Percentiles rank a stretch among this genome's conserved stretches.
These are phyloP conservation scores for Leucocoprinus leucothites DNA, from an alignment of 768 basidiomycete genomes.

Conservation along the genomic window DNA sequence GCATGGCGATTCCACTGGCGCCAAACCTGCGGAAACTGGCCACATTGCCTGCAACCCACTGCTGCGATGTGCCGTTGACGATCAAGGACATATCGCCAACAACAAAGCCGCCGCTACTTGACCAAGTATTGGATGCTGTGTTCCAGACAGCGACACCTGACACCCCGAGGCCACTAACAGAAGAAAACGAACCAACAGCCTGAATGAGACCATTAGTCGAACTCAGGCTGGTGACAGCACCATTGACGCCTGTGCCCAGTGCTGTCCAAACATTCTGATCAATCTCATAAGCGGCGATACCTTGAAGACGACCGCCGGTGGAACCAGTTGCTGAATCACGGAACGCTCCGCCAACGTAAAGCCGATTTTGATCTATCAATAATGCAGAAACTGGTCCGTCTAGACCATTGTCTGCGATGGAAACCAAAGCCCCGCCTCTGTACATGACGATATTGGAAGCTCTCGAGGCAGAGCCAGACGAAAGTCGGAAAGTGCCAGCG, in stretches of 20 bases:
- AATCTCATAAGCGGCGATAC: constrained; percentile 73
- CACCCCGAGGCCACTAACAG: constrained; percentile 30
- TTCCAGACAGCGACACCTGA: constrained; percentile 79
- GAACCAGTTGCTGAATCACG: constrained; percentile 58
- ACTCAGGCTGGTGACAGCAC: constrained; percentile 62
- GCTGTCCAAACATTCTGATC: constrained; percentile 61
- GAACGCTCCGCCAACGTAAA: constrained; percentile 92
- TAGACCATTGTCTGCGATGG: constrained; percentile 65
- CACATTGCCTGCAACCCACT: constrained; percentile 72
- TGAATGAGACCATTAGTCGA: constrained; percentile 50
- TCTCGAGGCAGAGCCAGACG: constrained; percentile 52
- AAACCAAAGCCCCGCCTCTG: constrained; percentile 51
- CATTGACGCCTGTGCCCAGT: constrained; percentile 74
- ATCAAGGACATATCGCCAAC: constrained; percentile 69
- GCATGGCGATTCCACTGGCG: constrained; percentile 75
- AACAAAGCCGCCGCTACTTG: constrained; percentile 71
- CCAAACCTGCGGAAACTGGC: constrained; percentile 57
- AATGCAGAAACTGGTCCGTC: constrained; percentile 76
- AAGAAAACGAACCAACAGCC: constrained; percentile 76
- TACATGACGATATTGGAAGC: constrained; percentile 72
- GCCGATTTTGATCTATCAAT: constrained; percentile 52
- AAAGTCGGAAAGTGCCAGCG: constrained; percentile 72
- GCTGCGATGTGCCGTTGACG: constrained; percentile 59
- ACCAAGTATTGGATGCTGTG: constrained; percentile 57
- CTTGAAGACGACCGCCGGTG: constrained; percentile 46